phyloP scores from a whole-genome alignment of 2,329 filamentous ascomycete species.

The Paecilomyces niveus region DNA sequence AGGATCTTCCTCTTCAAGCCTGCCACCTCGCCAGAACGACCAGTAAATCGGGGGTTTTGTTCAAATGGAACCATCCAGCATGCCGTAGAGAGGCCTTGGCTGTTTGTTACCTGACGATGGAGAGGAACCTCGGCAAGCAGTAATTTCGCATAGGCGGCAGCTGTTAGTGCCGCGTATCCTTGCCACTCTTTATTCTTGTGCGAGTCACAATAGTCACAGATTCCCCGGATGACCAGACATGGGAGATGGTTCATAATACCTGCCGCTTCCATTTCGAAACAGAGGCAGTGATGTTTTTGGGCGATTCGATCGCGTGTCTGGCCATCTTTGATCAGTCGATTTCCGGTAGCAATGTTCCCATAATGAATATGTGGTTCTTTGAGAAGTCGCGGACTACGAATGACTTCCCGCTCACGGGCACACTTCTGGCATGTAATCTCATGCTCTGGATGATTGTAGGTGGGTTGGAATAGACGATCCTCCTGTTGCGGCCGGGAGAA shows the following conservation, averaged over 20 bases:
- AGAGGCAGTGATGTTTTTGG: slow-evolving; percentile 5
- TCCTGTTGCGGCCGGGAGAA: slow-evolving; percentile 1
- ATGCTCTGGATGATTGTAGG: not conserved
- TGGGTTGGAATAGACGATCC: not conserved
- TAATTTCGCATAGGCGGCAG: slow-evolving; percentile 16
- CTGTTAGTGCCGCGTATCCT: slow-evolving; percentile 21
- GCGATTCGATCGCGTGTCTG: not conserved
- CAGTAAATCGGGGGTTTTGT: slow-evolving; percentile 8
- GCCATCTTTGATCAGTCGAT: slow-evolving; percentile 14
- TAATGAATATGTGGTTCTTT: slow-evolving; percentile 12
- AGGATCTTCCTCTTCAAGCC: slow-evolving; percentile 3
- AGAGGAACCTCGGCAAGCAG: slow-evolving; percentile 4
- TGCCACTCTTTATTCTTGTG: slow-evolving; percentile 30
- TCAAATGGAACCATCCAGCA: slow-evolving; percentile 13
- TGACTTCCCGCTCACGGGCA: no score
- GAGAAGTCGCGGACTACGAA: no score
- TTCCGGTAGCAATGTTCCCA: slow-evolving; percentile 17
- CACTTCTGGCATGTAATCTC: no score
- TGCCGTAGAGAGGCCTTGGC: not conserved
- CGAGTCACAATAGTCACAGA: slow-evolving; percentile 15
- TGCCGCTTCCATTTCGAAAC: slow-evolving; percentile 22
- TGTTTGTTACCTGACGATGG: not conserved
- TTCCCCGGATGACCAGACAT: slow-evolving; percentile 31
- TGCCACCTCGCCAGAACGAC: slow-evolving; percentile 5
- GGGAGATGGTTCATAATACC: slow-evolving; percentile 22